Base-by-base conservation (phyloP, 176 grass and related monocot genomes). In the Carex scoparia region DNA sequence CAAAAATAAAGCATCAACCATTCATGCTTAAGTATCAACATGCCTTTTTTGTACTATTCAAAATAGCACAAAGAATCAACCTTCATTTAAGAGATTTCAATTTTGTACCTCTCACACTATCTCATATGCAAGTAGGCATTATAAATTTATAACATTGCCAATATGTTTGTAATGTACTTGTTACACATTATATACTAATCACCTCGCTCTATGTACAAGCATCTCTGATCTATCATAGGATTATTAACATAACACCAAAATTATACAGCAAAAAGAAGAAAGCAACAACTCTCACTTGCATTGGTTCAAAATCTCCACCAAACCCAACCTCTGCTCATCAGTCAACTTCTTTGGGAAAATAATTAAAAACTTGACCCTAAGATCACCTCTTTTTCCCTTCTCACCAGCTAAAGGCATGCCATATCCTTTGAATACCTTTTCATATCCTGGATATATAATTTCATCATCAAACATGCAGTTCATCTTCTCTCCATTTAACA, bases 391-490 rank as follows among this genome's bases (percentile, higher is more conserved):
- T 4, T 80, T 82, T 0, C 93, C 93, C 60, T 85, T 86, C 28
- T 90, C 93, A 16, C 85, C 71, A 1, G 72, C 33, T 16, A 91
- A 71, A 10, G 95, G 93, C 95, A 94, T 98, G 23, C 95, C 95
- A 85, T 98, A 89, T 42, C 95, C 91, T 40, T 56, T 57, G 74
- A 94, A 89, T 40, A 93, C 76, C 85, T 98, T 98, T 79, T 98
- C 95, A 18, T 86, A 67, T 1, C 91, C 93, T 0, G 93, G 95
- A 60, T 81, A 66, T 84, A 98, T 90, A 90, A 98, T 19, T 65
- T 94, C 89, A 0, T 98, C 95, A 3, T 86, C 72, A 78, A 98
- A 98, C 16, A 89, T 74, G 80, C 85, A 90, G 86, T 30, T 93
- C 89, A 94, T 89, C 72, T 95, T 98, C 85, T 79, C 87, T 56